A percentile compares a stretch with the other conserved stretches of the same genome.
These are phyloP conservation scores for Aegilops tauschii DNA, from an alignment of 176 grass and related monocot species.

Conservation along the genomic window DNA sequence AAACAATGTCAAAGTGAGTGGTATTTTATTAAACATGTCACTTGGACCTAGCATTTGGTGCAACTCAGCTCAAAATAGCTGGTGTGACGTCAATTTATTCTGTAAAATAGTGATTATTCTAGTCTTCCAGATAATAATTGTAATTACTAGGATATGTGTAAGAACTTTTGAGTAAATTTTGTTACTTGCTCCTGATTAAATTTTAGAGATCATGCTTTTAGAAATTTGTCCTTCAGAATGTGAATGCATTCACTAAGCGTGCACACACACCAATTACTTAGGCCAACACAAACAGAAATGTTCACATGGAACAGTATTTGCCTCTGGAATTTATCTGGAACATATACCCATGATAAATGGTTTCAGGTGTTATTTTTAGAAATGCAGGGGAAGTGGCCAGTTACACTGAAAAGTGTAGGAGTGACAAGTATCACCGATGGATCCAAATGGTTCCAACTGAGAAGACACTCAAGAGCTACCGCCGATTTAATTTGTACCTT, in stretches of 20 bases:
- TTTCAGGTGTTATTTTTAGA: not conserved
- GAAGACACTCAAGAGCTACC: conserved; percentile 6
- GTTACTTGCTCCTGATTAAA: not conserved
- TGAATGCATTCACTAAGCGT: not conserved
- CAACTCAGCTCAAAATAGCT: not conserved
- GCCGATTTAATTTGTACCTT: conserved; percentile 52
- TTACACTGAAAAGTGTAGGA: not conserved
- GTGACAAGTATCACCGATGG: not conserved
- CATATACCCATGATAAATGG: not conserved
- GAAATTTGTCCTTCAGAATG: not conserved
- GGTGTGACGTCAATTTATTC: not conserved
- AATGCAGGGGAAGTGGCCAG: not conserved
- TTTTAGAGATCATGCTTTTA: conserved; percentile 10
- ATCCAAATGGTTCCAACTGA: conserved; percentile 15
- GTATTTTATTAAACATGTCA: not conserved
- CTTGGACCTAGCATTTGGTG: not conserved
- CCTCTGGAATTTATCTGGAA: not conserved
- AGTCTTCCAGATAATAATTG: not conserved
- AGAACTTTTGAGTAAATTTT: not conserved
- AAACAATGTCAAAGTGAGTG: not conserved
- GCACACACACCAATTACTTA: not conserved
- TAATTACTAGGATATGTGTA: not conserved
- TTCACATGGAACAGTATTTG: conserved; percentile 14
- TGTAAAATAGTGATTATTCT: not conserved
- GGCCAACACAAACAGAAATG: conserved; percentile 1